Conservation (phyloP, 495 filamentous ascomycete species). For the Aspergillus funiculosus region DNA sequence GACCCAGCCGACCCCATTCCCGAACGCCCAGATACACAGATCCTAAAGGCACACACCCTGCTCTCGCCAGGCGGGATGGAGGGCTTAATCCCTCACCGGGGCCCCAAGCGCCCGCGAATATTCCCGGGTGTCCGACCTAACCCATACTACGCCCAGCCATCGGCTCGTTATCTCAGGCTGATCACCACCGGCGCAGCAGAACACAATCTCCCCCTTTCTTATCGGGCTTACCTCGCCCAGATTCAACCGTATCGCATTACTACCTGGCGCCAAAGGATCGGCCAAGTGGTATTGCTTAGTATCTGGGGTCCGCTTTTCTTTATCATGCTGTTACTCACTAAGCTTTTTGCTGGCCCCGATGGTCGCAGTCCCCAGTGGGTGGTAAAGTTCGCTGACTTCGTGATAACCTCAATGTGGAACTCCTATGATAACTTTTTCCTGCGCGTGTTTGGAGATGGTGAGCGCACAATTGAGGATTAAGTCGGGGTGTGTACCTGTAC, state of each 20-base stretch:
- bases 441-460: constrained; percentile 76
- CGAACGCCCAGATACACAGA: constrained; percentile 27
- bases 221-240: constrained; percentile 58
- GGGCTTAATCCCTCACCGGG: not conserved
- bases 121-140: constrained; percentile 49
- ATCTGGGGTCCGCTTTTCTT: constrained; percentile 57
- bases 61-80: constrained; percentile 42
- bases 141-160: constrained; percentile 70
- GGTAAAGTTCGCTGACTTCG: constrained; percentile 31
- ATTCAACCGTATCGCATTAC: constrained; percentile 68
- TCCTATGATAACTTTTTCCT: constrained; percentile 68
- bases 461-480: constrained; percentile 53
- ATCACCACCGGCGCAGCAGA: constrained; percentile 71
- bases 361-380: constrained; percentile 67
- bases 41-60: constrained; percentile 56
- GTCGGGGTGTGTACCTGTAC: not conserved
- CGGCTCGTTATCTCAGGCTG: constrained; percentile 71
- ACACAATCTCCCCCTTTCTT: constrained; percentile 68
- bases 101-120: constrained; percentile 5
- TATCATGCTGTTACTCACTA: constrained; percentile 41
- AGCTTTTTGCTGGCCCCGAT: constrained; percentile 51
- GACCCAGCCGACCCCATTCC: constrained; percentile 36
- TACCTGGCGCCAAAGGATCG: constrained; percentile 57
- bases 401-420: constrained; percentile 60
- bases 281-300: constrained; percentile 52